These are phyloP conservation scores for Neolentinus lepideus DNA, from an alignment of 1,284 basidiomycete genomes.

Conservation along the genomic window DNA sequence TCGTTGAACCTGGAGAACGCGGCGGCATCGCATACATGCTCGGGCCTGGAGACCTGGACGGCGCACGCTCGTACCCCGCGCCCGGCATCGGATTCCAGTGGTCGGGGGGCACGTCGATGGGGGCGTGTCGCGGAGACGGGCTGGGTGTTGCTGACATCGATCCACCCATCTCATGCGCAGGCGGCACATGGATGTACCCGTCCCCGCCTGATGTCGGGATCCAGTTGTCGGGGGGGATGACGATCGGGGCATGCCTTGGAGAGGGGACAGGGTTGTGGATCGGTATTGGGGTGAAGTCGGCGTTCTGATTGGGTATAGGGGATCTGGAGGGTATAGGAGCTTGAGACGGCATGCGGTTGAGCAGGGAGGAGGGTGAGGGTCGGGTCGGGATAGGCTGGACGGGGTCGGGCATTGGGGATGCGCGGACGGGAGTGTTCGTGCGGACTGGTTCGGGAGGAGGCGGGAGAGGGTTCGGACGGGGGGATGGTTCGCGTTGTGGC, in stretches of 20 bases:
- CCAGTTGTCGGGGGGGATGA: conserved; percentile 18
- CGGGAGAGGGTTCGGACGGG: background rate
- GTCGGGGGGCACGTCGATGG: no score
- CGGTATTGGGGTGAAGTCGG: conserved; percentile 10
- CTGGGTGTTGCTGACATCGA: no score
- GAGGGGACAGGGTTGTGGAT: conserved; percentile 15
- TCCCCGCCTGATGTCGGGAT: conserved; percentile 17
- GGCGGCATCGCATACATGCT: background rate
- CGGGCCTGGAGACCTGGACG: background rate
- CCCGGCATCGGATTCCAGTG: background rate
- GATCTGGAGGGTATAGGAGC: no score
- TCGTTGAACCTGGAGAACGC: background rate
- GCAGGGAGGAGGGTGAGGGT: background rate
- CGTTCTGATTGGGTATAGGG: no score
- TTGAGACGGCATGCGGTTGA: background rate
- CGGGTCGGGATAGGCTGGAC: background rate
- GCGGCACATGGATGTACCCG: conserved; percentile 16
- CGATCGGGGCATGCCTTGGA: conserved; percentile 12
- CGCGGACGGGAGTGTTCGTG: background rate
- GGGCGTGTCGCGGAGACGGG: no score
- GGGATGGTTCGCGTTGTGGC: background rate
- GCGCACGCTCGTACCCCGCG: background rate
- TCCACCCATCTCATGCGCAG: conserved; percentile 17
- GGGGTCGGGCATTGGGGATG: background rate
- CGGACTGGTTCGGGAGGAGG: background rate